These are phyloP conservation scores for Zopfochytrium polystomum DNA, from an alignment of 371 early-diverging fungal species.

Conservation along the genomic window DNA sequence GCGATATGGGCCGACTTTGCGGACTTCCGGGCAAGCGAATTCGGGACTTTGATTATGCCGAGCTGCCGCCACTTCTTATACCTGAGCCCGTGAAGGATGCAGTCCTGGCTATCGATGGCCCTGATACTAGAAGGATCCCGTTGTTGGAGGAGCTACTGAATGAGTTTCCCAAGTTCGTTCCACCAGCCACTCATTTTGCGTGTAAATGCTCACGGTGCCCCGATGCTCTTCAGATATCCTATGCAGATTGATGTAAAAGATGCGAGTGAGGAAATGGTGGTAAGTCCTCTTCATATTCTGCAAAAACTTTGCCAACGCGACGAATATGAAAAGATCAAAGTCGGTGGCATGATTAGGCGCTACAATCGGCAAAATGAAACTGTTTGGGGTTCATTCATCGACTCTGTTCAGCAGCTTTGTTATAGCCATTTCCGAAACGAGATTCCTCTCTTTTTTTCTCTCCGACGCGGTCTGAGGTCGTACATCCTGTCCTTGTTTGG, in stretches of 20 bases:
- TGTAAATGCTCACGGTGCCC: too few species aligned
- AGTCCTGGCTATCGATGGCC: constrained; percentile 19
- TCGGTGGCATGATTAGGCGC: constrained; percentile 28
- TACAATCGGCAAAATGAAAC: constrained; percentile 31
- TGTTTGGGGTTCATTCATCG: constrained; percentile 40
- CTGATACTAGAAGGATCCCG: constrained; percentile 39
- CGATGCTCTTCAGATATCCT: constrained; percentile 32
- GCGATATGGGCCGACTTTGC: constrained; percentile 35
- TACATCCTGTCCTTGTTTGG: constrained; percentile 32
- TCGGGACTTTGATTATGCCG: constrained; percentile 32
- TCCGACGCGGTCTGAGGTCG: constrained; percentile 16
- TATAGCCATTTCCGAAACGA: constrained; percentile 19
- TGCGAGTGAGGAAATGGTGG: constrained; percentile 39
- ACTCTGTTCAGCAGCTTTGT: constrained; percentile 2
- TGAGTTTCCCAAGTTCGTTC: constrained; percentile 35
- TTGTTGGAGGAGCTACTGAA: constrained; percentile 36
- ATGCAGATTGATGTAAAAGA: constrained; percentile 50
- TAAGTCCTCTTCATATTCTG: not conserved
- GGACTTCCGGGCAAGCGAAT: constrained; percentile 33
- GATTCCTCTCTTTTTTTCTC: constrained; percentile 43
- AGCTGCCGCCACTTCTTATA: constrained; percentile 41
- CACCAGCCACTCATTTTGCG: too few species aligned
- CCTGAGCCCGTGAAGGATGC: constrained; percentile 23
- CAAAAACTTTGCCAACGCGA: not conserved
- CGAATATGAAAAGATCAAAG: constrained; percentile 18